A percentile compares a stretch with the other conserved stretches of the same genome.
Conservation (phyloP, 2,329 filamentous ascomycete species). For the Aspergillus sp. region DNA sequence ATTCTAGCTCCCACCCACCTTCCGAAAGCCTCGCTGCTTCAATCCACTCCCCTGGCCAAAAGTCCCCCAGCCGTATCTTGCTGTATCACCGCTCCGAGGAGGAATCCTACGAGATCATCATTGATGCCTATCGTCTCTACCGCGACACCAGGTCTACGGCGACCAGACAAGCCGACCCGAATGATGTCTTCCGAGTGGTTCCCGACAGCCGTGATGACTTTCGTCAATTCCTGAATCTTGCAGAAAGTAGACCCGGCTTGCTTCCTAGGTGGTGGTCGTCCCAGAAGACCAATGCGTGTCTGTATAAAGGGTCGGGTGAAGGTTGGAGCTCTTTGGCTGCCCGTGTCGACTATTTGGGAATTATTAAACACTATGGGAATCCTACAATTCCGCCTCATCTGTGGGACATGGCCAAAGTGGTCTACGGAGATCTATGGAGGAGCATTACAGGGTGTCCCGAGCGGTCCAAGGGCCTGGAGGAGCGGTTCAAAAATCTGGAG, state of each 20-base stretch:
- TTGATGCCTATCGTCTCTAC: constrained; percentile 52
- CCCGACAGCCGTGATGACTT: background rate
- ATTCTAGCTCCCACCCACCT: background rate
- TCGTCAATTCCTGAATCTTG: background rate
- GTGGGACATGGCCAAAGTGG: background rate
- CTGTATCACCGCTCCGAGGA: constrained; percentile 46
- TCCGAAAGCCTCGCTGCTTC: constrained; percentile 22
- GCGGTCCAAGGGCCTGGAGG: too few species aligned
- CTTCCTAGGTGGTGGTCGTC: background rate
- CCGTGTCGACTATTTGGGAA: background rate
- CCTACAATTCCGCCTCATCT: background rate
- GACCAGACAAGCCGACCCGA: background rate
- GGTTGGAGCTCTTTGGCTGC: background rate
- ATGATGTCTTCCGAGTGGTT: background rate
- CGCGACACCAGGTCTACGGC: background rate
- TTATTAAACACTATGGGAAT: background rate
- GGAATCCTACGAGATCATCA: constrained; percentile 48
- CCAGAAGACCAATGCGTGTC: background rate
- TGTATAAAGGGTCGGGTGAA: background rate
- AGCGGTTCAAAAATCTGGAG: too few species aligned
- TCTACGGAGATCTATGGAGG: background rate
- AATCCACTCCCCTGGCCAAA: constrained; percentile 40
- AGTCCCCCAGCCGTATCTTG: constrained; percentile 43
- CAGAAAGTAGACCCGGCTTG: background rate
- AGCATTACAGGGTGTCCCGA: background rate